phyloP scores from a whole-genome alignment of 2,329 filamentous ascomycete species.

The Seiridium unicorne region DNA sequence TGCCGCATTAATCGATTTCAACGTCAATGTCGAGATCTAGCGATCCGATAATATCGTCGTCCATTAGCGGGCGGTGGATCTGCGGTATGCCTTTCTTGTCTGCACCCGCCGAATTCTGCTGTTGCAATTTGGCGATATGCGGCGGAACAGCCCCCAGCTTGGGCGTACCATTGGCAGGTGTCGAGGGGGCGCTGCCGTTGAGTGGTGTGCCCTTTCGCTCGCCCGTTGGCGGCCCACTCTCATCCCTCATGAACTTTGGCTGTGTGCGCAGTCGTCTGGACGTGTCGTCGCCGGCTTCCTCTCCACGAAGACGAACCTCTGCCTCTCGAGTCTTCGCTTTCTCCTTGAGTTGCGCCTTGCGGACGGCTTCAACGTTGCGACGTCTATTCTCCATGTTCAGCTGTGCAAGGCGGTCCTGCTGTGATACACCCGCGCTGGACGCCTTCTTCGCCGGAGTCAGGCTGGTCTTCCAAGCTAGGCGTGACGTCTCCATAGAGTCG shows the following conservation, averaged over 20 bases:
- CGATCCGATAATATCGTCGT: conserved; percentile 88
- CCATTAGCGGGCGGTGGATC: conserved; percentile 77
- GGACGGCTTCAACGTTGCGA: conserved; percentile 84
- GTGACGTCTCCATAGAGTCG: conserved; percentile 63
- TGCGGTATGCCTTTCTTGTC: conserved; percentile 63
- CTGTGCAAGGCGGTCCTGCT: conserved; percentile 80
- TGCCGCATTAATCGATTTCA: conserved; percentile 59
- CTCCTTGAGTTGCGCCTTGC: conserved; percentile 85
- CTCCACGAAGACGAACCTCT: conserved; percentile 61
- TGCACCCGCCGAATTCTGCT: conserved; percentile 51
- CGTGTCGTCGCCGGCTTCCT: conserved; percentile 52
- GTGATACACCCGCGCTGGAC: conserved; percentile 48
- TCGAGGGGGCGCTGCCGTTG: conserved; percentile 47
- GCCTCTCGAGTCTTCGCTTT: conserved; percentile 60
- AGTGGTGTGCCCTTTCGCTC: conserved; percentile 36
- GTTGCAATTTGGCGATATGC: conserved; percentile 52
- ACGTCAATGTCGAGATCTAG: conserved; percentile 92
- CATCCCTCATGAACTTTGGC: conserved; percentile 43
- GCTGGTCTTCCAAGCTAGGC: conserved; percentile 71
- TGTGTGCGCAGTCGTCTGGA: conserved; percentile 64
- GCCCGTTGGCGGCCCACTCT: conserved; percentile 14
- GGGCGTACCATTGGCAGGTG: conserved; percentile 53
- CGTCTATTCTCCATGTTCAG: conserved; percentile 84
- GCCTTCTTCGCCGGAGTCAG: conserved; percentile 55
- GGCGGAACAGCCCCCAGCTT: conserved; percentile 44